Base-by-base conservation (phyloP, 2,329 filamentous ascomycete species). In the Thyridium curvatum region DNA sequence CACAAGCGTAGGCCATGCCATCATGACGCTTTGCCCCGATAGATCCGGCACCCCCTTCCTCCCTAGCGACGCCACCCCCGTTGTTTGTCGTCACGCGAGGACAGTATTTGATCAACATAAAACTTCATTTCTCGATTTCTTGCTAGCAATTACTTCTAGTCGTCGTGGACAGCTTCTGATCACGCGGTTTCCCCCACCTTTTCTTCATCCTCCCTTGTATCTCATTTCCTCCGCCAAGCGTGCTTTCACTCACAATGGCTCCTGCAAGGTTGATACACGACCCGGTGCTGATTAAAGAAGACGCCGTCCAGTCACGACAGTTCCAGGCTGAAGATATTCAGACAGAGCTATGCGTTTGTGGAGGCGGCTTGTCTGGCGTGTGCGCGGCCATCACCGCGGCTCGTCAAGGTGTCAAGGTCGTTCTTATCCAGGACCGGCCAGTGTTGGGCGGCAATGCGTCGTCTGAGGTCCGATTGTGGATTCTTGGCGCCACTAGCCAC, bases 311-410 rank as follows among this genome's bases (percentile, higher is more conserved):
- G 12, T 43, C 44, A 13, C 50, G 50, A 18, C 31, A 42, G 21
- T 49, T 47, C 32, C 38, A 43, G 30, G 38, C 35, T 12, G 41
- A 44, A 10, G 18, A 42, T 26, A 12, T 50, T 3, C 18, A 44
- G 9, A 51, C 51, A 4, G 50, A 52, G n/a, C 37, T 62, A 18
- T 62, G 59, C 38, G 52, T 52, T 8, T 52, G 50, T 34, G 50
- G 50, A 12, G 50, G 48, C 12, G 50, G 50, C 12, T 34, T 52
- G 3, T 44, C 50, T 3, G 50, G 50, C 12, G 46, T 47, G 12
- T 47, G 49, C 32, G 46, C 50, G 2, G 48, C 50, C 28, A 51
- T 52, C 18, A 26, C 48, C 10, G 50, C 50, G 4, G 50, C 50
- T 3, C 46, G 50, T 7, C 41, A 46, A 10, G 50, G 50, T 3